A percentile compares a stretch with the other conserved stretches of the same genome.
Evolutionary conservation across 352 stramenopile species (phyloP).

Genomic region (Paralagenidium karlingii): DNA sequence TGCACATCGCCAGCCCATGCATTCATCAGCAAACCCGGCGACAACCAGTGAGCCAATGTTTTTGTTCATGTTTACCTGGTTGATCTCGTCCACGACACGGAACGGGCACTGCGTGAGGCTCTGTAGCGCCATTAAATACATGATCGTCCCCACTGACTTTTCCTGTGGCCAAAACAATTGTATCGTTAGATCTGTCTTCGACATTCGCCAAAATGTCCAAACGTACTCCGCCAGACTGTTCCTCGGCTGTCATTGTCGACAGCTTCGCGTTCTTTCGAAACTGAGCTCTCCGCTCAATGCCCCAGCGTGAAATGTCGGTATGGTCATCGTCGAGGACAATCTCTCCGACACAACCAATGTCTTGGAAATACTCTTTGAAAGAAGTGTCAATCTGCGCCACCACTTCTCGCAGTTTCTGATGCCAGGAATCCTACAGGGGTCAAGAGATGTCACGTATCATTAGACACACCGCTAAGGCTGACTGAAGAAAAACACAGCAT

Average conservation of each 20-base stretch:
- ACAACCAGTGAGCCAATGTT: neutral
- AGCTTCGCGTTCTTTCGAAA: slow-evolving; percentile 79
- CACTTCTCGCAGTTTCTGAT: slow-evolving; percentile 51
- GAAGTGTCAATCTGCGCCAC: slow-evolving; percentile 66
- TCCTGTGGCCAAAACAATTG: slow-evolving; percentile 24
- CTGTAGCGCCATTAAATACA: slow-evolving; percentile 85
- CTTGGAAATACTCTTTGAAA: slow-evolving; percentile 75
- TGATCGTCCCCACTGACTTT: slow-evolving; percentile 86
- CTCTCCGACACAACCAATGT: slow-evolving; percentile 80
- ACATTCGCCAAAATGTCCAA: neutral
- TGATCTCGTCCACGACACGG: slow-evolving; percentile 83
- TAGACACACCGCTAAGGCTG: neutral
- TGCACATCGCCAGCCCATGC: slow-evolving; percentile 1
- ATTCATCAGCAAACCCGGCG: neutral
- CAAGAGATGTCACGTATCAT: neutral
- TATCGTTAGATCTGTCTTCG: neutral
- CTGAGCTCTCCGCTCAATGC: slow-evolving; percentile 71
- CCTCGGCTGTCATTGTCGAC: slow-evolving; percentile 74
- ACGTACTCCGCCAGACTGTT: slow-evolving; percentile 76
- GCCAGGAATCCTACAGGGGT: slow-evolving; percentile 38
- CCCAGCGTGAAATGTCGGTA: slow-evolving; percentile 80
- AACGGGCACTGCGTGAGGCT: slow-evolving; percentile 81
- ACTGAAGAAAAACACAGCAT: too few species aligned
- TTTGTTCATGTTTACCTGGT: slow-evolving; percentile 25
- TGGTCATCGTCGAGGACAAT: slow-evolving; percentile 68